A percentile compares a stretch with the other conserved stretches of the same genome.
These are phyloP conservation scores for Talaromyces sp. DNA, from an alignment of 2,329 filamentous ascomycete species.

Conservation along the genomic window DNA sequence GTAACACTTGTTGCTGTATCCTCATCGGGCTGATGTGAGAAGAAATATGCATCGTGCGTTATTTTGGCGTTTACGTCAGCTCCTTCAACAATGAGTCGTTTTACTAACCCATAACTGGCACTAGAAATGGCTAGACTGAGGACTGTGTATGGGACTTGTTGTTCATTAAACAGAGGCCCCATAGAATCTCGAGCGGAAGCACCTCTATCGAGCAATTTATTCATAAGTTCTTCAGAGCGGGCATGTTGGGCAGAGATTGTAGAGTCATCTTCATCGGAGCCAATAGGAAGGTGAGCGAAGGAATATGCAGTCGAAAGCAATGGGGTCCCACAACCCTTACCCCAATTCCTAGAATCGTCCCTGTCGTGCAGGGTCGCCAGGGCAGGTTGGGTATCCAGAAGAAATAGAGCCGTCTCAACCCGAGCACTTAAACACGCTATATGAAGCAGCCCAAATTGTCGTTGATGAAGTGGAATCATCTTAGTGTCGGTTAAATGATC, in stretches of 20 bases:
- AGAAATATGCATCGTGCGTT: not conserved
- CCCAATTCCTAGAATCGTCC: not conserved
- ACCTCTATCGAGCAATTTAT: conserved; percentile 5
- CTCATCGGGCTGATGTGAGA: not conserved
- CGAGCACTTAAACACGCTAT: conserved; percentile 2
- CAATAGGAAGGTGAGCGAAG: conserved; percentile 1
- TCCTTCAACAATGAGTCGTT: conserved; percentile 6
- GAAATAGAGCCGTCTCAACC: conserved; percentile 4
- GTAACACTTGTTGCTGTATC: not conserved
- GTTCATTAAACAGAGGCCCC: not conserved
- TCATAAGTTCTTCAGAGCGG: conserved; percentile 7
- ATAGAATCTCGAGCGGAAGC: conserved; percentile 7
- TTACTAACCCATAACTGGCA: conserved; percentile 5
- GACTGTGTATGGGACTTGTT: not conserved
- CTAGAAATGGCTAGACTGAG: conserved; percentile 5
- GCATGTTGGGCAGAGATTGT: not conserved
- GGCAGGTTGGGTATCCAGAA: conserved; percentile 2
- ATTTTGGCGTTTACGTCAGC: not conserved
- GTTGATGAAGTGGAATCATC: conserved; percentile 3
- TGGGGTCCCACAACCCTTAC: conserved; percentile 1
- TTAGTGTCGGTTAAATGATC: conserved; percentile 1
- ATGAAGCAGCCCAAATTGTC: conserved; percentile 1
- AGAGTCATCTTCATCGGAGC: conserved; percentile 1
- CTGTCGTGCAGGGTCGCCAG: conserved; percentile 3
- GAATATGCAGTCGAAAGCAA: conserved; percentile 4